Evolutionary conservation across 441 rosid species (phyloP).

Genomic region (Viola pubescens): DNA sequence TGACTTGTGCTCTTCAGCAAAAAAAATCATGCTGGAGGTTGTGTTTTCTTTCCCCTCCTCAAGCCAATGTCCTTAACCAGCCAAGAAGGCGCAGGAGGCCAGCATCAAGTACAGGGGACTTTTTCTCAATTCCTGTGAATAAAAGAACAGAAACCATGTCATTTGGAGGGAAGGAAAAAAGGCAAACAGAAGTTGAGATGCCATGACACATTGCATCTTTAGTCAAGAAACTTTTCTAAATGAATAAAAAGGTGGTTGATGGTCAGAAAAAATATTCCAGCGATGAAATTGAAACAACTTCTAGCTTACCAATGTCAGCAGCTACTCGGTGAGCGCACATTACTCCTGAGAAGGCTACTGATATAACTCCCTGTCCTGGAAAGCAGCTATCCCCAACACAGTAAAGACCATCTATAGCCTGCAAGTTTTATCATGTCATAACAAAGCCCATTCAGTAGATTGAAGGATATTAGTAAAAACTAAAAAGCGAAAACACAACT

Average conservation of each 20-base stretch:
- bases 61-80: slow-evolving; percentile 79
- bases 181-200: neutral
- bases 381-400: slow-evolving; percentile 98
- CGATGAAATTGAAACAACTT: slow-evolving; percentile 4
- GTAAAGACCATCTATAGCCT: slow-evolving; percentile 73
- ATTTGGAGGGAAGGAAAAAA: neutral
- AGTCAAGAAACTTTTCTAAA: neutral
- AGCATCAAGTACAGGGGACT: slow-evolving; percentile 56
- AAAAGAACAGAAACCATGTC: slow-evolving; percentile 3
- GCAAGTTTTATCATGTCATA: slow-evolving; percentile 22
- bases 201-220: neutral
- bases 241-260: neutral
- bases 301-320: slow-evolving; percentile 76
- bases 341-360: slow-evolving; percentile 91
- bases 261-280: neutral
- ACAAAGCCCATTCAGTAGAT: neutral
- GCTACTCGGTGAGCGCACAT: slow-evolving; percentile 98
- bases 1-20: neutral
- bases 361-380: slow-evolving; percentile 96
- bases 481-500: no score
- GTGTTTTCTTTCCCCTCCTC: slow-evolving; percentile 16
- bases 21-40: neutral
- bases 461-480: no score
- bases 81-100: slow-evolving; percentile 69
- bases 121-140: slow-evolving; percentile 68